A percentile compares a stretch with the other conserved stretches of the same genome.
phyloP scores from a whole-genome alignment of 805 yeast species.

The Huiozyma sinensis region DNA sequence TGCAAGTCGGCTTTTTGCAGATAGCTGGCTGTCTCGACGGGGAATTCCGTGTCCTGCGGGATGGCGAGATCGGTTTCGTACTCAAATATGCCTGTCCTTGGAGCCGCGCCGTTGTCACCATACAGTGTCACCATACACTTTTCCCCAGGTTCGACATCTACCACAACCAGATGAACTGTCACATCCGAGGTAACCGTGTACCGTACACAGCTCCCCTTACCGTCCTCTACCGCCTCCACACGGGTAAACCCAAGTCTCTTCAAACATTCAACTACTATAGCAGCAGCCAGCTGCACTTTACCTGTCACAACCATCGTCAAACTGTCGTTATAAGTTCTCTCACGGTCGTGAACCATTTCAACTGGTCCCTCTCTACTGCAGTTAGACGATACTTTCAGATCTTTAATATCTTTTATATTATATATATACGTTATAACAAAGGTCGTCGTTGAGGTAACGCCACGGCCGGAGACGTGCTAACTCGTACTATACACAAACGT shows the following conservation, averaged over 20 bases:
- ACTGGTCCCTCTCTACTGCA: too few relatives aligned
- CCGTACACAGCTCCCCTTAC: too few relatives aligned
- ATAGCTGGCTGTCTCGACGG: background rate
- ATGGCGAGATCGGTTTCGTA: background rate
- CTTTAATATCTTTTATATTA: too few relatives aligned
- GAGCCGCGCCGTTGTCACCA: background rate
- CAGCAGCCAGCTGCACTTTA: background rate
- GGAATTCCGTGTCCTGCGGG: background rate
- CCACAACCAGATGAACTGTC: too few relatives aligned
- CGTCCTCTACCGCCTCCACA: too few relatives aligned
- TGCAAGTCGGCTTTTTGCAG: background rate
- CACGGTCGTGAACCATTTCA: too few relatives aligned
- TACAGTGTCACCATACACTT: conserved; percentile 1
- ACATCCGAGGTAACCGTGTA: too few relatives aligned
- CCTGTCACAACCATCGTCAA: too few relatives aligned
- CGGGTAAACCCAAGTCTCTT: too few relatives aligned
- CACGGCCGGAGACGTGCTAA: background rate
- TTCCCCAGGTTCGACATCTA: background rate
- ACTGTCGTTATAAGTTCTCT: too few relatives aligned
- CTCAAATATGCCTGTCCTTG: background rate
- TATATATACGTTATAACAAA: too few relatives aligned
- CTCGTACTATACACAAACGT: conserved; percentile 7
- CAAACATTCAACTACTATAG: background rate
- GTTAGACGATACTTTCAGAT: too few relatives aligned
- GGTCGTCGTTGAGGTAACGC: background rate